Evolutionary conservation across 345 rosid genomes (phyloP), one percentile per base, ranked within the genome.

Genomic region (Erysimum cheiranthoides): DNA sequence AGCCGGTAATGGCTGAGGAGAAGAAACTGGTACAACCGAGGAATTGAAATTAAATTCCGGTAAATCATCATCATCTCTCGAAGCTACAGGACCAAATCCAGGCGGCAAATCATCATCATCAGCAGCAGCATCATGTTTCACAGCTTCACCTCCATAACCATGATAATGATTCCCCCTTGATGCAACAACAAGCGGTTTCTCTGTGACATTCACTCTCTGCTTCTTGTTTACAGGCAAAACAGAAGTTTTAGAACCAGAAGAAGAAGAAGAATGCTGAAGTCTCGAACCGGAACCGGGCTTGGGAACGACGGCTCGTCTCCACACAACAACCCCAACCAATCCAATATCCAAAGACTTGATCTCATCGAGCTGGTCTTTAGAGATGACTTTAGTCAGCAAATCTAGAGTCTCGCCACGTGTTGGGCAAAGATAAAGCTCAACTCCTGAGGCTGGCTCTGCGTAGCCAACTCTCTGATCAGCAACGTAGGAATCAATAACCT

Each of bases 311-410:
- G 89, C 76, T 86, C 91, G 89, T 84, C 97, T 87, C 98, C 98
- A 96, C 62, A 96, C 91, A 83, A 93, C 86, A 76, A 93, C 97
- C 61, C 99, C 99, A 70, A 96, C 83, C 70, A 96, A 85, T 66
- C 95, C 98, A 73, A 81, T 73, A 69, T 87, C 92, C 67, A 96
- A 82, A 75, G 87, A 83, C 65, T 83, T 81, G 68, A 87, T 73
- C 57, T 82, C 83, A 42, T 91, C 88, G 11, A 83, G 74, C 73
- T 96, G 92, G 47, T 85, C 95, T 77, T 82, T 80, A 0, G 96
- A 84, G 14, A 93, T 86, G 88, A 87, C 82, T 82, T 85, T 89
- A 83, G 66, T 49, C n/a, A 93, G 82, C 82, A 91, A 66, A 61
- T 89, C 97, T 3, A 83, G 69, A 8, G 82, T 81, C 80, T 76